Evolutionary conservation across 2,329 filamentous ascomycete species (phyloP).

Genomic region (Tolypocladium inflatum): DNA sequence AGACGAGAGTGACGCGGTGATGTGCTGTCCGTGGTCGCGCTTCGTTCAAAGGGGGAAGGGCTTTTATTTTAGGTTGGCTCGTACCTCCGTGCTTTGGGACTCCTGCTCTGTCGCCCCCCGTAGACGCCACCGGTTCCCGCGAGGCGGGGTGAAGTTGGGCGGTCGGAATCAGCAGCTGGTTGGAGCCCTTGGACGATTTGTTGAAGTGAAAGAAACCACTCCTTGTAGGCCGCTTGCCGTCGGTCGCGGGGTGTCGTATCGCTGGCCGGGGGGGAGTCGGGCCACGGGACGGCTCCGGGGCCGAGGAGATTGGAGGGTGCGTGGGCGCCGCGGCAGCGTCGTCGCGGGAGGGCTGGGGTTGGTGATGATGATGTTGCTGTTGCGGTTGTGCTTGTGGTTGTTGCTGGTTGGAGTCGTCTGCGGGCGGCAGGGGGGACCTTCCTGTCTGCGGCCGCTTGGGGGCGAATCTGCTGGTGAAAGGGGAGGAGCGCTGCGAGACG

Average conservation of each 20-base stretch:
- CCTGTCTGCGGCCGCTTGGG: slow-evolving; percentile 17
- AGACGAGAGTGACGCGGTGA: not conserved
- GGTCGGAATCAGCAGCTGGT: slow-evolving; percentile 16
- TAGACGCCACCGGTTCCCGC: slow-evolving; percentile 27
- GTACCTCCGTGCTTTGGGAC: slow-evolving; percentile 23
- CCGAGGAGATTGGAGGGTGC: slow-evolving; percentile 14
- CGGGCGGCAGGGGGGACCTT: slow-evolving; percentile 8
- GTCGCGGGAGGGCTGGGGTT: slow-evolving; percentile 12
- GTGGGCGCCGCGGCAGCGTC: slow-evolving; percentile 10
- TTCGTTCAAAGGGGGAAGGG: not conserved
- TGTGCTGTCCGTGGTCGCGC: slow-evolving; percentile 1
- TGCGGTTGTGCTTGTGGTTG: slow-evolving; percentile 1
- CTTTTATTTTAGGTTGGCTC: slow-evolving; percentile 4
- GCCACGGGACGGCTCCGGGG: slow-evolving; percentile 11
- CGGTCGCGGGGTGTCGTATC: slow-evolving; percentile 18
- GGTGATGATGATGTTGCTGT: slow-evolving; percentile 8
- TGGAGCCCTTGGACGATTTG: slow-evolving; percentile 33
- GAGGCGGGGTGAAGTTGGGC: slow-evolving; percentile 24
- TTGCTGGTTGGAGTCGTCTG: slow-evolving; percentile 13
- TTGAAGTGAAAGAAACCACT: slow-evolving; percentile 43
- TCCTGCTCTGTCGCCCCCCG: slow-evolving; percentile 22
- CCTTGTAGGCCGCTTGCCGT: slow-evolving; percentile 34
- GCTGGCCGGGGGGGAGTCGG: slow-evolving; percentile 11
- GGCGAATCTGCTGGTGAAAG: slow-evolving; percentile 32
- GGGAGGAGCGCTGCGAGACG: slow-evolving; percentile 35